phyloP scores from a whole-genome alignment of 148 eudicot genomes.

The Gaultheria prostrata region DNA sequence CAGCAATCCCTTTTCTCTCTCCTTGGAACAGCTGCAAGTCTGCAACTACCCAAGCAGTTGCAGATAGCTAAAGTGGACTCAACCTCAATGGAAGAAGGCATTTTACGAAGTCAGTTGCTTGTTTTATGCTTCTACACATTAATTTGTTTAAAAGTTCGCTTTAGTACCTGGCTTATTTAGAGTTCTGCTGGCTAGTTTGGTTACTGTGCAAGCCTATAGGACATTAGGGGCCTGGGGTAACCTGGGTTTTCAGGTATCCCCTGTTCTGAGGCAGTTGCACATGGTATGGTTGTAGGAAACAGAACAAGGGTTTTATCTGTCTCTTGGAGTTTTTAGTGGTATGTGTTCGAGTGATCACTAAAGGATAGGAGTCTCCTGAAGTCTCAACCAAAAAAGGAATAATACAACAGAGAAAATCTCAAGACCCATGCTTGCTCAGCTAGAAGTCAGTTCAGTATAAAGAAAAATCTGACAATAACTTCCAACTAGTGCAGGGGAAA shows the following conservation, averaged over 20 bases:
- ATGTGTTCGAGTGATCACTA: background rate
- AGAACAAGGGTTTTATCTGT: background rate
- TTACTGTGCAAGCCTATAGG: background rate
- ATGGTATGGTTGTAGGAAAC: background rate
- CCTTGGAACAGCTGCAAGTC: slow-evolving; percentile 2
- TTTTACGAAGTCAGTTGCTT: background rate
- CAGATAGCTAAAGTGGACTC: background rate
- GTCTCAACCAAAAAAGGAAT: background rate
- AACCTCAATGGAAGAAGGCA: background rate
- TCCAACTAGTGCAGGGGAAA: background rate
- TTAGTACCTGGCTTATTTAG: background rate
- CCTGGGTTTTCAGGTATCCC: slow-evolving; percentile 1
- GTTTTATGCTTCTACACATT: background rate
- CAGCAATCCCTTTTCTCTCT: slow-evolving; percentile 10
- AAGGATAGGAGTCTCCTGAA: background rate
- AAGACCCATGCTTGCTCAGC: background rate
- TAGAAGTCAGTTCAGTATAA: background rate
- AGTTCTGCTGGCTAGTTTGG: background rate
- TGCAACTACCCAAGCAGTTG: slow-evolving; percentile 13
- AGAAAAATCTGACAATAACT: background rate
- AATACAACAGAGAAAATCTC: background rate
- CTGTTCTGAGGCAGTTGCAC: slow-evolving; percentile 4
- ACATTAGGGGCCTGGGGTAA: background rate
- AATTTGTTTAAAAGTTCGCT: background rate
- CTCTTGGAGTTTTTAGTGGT: background rate